A percentile compares a stretch with the other conserved stretches of the same genome.
phyloP scores from a whole-genome alignment of 1,139 yeast species.

The Taphrina flavorubra region DNA sequence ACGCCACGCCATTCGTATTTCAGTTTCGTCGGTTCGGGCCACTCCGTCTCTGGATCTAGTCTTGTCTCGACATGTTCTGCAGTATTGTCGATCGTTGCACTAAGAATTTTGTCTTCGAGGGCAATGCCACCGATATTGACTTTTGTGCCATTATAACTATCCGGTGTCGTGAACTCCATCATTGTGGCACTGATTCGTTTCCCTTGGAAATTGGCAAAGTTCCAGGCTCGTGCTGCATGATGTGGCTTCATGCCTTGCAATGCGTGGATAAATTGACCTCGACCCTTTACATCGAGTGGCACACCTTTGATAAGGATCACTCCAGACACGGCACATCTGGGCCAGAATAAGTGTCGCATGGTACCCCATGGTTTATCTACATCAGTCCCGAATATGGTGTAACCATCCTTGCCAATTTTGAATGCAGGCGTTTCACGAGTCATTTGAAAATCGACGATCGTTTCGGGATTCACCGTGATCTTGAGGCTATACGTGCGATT shows the following conservation, averaged over 20 bases:
- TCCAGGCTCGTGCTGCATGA: constrained; percentile 98
- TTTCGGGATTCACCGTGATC: constrained; percentile 69
- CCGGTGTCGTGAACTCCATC: constrained; percentile 97
- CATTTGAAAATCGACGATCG: constrained; percentile 73
- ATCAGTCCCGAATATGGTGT: constrained; percentile 79
- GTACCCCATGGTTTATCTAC: constrained; percentile 89
- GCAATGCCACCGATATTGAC: constrained; percentile 81
- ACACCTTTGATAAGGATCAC: constrained; percentile 56
- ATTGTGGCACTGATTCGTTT: constrained; percentile 72
- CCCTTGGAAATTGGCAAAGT: constrained; percentile 87
- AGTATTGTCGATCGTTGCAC: constrained; percentile 70
- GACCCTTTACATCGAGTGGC: constrained; percentile 55
- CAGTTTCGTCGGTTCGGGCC: constrained; percentile 83
- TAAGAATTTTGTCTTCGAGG: constrained; percentile 65
- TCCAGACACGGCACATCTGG: constrained; percentile 77
- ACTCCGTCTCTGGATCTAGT: constrained; percentile 78
- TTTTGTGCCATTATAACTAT: constrained; percentile 79
- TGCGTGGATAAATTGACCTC: constrained; percentile 94
- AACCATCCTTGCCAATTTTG: constrained; percentile 87
- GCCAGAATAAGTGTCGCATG: constrained; percentile 97
- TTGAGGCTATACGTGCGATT: constrained; percentile 63
- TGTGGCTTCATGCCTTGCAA: constrained; percentile 99
- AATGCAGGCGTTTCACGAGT: constrained; percentile 75
- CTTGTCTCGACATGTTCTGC: constrained; percentile 66
- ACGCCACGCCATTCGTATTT: constrained; percentile 64